These are phyloP conservation scores for Gossypium longicalyx DNA, from an alignment of 345 rosid genomes.

Conservation along the genomic window DNA sequence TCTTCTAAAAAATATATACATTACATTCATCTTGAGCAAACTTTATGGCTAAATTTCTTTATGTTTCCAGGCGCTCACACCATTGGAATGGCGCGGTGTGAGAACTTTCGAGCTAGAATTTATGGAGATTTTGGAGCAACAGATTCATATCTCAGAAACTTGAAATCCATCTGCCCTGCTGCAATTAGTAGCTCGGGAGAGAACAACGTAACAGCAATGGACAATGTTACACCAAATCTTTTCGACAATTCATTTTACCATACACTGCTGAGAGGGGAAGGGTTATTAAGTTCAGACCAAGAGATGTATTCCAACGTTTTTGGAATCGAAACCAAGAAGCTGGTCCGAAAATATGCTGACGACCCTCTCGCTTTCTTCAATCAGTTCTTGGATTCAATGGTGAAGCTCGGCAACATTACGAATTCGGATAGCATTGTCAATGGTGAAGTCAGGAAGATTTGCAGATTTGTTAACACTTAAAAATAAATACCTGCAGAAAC, in stretches of 20 bases:
- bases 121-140: slow-evolving; percentile 46
- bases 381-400: slow-evolving; percentile 81
- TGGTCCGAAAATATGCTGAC: slow-evolving; percentile 59
- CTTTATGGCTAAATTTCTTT: too few relatives aligned
- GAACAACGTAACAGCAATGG: slow-evolving; percentile 58
- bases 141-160: slow-evolving; percentile 28
- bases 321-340: slow-evolving; percentile 51
- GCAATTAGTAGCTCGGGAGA: slow-evolving; percentile 44
- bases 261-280: slow-evolving; percentile 56
- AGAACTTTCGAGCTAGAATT: background rate
- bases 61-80: background rate
- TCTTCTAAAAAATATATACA: too few relatives aligned
- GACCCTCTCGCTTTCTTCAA: slow-evolving; percentile 61
- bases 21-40: too few relatives aligned
- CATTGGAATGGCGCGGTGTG: background rate
- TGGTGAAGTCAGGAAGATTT: slow-evolving; percentile 74
- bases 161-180: slow-evolving; percentile 59
- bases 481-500: background rate
- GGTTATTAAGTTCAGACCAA: slow-evolving; percentile 75
- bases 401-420: slow-evolving; percentile 74
- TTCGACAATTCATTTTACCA: slow-evolving; percentile 75
- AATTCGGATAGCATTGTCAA: slow-evolving; percentile 47
- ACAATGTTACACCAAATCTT: slow-evolving; percentile 57
- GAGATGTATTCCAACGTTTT: slow-evolving; percentile 62
- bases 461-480: slow-evolving; percentile 74